Conservation (phyloP, 352 stramenopile genomes). For the Globisporangium carolinianum region DNA sequence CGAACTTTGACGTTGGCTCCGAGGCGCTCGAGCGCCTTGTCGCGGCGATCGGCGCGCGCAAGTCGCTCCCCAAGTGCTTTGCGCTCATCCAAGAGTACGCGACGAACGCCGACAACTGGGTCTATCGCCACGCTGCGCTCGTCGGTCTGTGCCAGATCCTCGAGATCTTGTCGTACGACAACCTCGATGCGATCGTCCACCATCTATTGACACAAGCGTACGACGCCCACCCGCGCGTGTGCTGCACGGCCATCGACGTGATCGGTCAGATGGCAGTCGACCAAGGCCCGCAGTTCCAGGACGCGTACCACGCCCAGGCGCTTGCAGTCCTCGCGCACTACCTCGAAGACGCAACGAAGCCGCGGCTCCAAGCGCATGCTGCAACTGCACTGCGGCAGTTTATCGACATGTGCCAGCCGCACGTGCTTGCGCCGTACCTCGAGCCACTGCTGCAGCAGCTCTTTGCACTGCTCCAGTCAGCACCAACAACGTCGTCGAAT, state of each 20-base stretch:
- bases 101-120: constrained; percentile 49
- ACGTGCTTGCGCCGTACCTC: constrained; percentile 65
- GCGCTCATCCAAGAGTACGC: constrained; percentile 71
- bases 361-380: constrained; percentile 66
- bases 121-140: constrained; percentile 68
- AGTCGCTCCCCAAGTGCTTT: constrained; percentile 73
- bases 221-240: constrained; percentile 68
- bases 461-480: constrained; percentile 56
- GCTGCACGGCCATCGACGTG: constrained; percentile 79
- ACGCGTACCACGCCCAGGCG: constrained; percentile 61
- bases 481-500: not conserved
- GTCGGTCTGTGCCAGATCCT: constrained; percentile 81
- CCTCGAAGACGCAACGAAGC: constrained; percentile 49
- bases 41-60: constrained; percentile 50
- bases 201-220: constrained; percentile 64
- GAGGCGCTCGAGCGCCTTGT: constrained; percentile 74
- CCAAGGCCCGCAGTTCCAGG: constrained; percentile 74
- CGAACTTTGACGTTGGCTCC: constrained; percentile 83
- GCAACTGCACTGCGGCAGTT: constrained; percentile 77
- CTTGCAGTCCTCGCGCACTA: constrained; percentile 59
- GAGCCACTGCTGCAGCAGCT: constrained; percentile 64
- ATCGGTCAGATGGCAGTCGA: constrained; percentile 77
- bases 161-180: constrained; percentile 49
- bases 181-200: constrained; percentile 64
- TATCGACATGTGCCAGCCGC: constrained; percentile 68